Base-by-base conservation (phyloP, 768 basidiomycete species). In the Boletus bicolor region DNA sequence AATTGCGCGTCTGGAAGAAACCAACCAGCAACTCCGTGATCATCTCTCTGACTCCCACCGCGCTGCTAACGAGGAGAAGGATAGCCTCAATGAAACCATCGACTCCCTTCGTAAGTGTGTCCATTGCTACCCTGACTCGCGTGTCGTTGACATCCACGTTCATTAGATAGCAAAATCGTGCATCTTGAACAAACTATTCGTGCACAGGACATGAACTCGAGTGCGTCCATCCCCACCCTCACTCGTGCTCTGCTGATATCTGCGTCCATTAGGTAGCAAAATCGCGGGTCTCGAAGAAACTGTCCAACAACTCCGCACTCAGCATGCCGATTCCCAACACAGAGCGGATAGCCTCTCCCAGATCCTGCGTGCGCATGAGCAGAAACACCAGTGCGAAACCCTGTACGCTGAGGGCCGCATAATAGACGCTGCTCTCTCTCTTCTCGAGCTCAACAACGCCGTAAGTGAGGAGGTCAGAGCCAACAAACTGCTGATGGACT, bases 331-430 rank as follows among this genome's bases (percentile, higher is more conserved):
- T 2, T 17, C 45, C 10, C 14, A 35, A 32, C 49, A 8, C 1
- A 35, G 36, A 21, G 30, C 30, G 0, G 24, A 38, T 15, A 30
- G 17, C n/a, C 49, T 61, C 6, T 7, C 26, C 17, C 41, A 7
- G n/a, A 24, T 55, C 12, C 45, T 50, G 6, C 28, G 0, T 38
- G 36, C 35, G 0, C 56, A 62, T 10, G 44, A 58, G 7, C 24
- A 58, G 19, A 58, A 44, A 9, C 35, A 53, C n/a, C 49, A 41
- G 0, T 59, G 62, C 2, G 51, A 64, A 36, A 3, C 19, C 1
- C 21, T 59, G 21, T 64, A 32, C 45, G 10, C 42, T 0, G 19
- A 51, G 3, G 54, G 52, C 15, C 42, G 17, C 11, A 38, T 56
- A 14, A 2, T 14, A 3, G 51, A 53, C 19, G 61, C 54, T 4